Conservation (phyloP, 352 stramenopile species). For the Pythium aphanidermatum region DNA sequence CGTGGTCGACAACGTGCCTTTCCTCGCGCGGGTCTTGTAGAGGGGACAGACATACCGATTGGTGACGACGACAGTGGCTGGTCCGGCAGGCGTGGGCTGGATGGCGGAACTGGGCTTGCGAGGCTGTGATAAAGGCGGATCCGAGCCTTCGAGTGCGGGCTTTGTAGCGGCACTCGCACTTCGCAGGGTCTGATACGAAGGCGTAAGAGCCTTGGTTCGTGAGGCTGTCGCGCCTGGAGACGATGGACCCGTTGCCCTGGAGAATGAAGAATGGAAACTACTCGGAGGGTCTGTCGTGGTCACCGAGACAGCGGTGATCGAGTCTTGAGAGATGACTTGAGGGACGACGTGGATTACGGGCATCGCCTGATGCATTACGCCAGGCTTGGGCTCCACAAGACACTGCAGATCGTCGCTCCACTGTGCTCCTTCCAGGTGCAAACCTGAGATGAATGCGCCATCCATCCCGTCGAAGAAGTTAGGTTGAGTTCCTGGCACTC, state of each 20-base stretch:
- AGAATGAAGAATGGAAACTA: neutral
- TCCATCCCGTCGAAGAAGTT: slow-evolving; percentile 25
- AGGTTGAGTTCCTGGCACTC: neutral
- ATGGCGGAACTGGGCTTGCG: neutral
- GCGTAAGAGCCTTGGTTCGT: slow-evolving; percentile 19
- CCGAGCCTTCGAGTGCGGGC: neutral
- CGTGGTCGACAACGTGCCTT: slow-evolving; percentile 89
- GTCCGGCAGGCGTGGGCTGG: no score
- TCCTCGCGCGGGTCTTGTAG: slow-evolving; percentile 88
- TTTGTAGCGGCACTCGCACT: slow-evolving; percentile 11
- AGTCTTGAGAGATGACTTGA: slow-evolving; percentile 17
- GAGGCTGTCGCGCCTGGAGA: slow-evolving; percentile 4
- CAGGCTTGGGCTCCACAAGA: slow-evolving; percentile 46
- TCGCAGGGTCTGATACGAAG: slow-evolving; percentile 21
- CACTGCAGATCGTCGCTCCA: slow-evolving; percentile 48
- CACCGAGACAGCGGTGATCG: no score
- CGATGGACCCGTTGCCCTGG: neutral
- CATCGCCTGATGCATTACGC: slow-evolving; percentile 65
- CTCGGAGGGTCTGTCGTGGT: neutral
- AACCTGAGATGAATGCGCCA: slow-evolving; percentile 46
- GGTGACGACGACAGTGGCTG: slow-evolving; percentile 3
- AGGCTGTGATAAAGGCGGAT: neutral
- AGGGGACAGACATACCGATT: slow-evolving; percentile 84
- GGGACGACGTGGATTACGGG: slow-evolving; percentile 86
- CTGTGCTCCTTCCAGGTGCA: slow-evolving; percentile 64